phyloP scores from a whole-genome alignment of 176 grass and related monocot genomes.

The Neostapfia colusana region DNA sequence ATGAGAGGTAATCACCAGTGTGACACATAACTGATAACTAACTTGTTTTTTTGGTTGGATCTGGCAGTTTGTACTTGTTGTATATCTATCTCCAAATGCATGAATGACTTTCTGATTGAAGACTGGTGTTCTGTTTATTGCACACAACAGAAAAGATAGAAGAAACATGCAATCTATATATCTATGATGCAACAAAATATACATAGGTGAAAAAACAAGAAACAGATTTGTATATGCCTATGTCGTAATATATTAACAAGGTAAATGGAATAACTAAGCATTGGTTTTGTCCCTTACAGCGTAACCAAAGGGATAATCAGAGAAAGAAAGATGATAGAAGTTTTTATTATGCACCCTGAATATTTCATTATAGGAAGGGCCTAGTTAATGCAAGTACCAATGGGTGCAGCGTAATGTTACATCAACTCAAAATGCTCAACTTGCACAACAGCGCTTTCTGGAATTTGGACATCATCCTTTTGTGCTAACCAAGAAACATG shows the following conservation, averaged over 20 bases:
- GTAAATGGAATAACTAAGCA: conserved; percentile 23
- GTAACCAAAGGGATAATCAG: not conserved
- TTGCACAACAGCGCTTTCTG: not conserved
- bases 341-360: conserved; percentile 13
- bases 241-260: not conserved
- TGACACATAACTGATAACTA: conserved; percentile 19
- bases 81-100: conserved; percentile 8
- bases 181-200: not conserved
- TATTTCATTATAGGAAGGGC: conserved; percentile 5
- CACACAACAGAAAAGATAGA: not conserved
- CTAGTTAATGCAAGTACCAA: not conserved
- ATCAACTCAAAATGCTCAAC: conserved; percentile 25
- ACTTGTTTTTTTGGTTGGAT: conserved; percentile 2
- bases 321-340: not conserved
- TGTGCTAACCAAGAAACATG: conserved; percentile 9
- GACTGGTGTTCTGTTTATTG: not conserved
- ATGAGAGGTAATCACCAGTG: conserved; percentile 23
- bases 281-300: not conserved
- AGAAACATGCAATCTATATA: conserved; percentile 23
- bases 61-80: conserved; percentile 28
- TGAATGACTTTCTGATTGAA: conserved; percentile 3
- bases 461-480: conserved; percentile 17
- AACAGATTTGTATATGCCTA: not conserved
- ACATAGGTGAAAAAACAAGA: not conserved
- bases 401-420: not conserved